These are phyloP conservation scores for Amanita pallidorosea DNA, from an alignment of 768 basidiomycete genomes.

Conservation along the genomic window DNA sequence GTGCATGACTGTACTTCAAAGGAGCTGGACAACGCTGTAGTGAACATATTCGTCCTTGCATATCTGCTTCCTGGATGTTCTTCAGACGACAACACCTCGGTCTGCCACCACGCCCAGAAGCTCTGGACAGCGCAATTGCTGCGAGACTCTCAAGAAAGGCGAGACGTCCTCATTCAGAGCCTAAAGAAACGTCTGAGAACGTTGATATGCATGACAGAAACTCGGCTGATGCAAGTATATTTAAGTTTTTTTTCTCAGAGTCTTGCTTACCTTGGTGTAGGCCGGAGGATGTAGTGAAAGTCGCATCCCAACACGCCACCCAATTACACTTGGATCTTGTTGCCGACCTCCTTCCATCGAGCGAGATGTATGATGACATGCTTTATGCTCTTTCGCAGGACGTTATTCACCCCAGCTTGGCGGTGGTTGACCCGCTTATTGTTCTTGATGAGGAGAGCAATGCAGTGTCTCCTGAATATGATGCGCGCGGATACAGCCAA, in stretches of 20 bases:
- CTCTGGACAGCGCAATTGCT: conserved; percentile 26
- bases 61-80: conserved; percentile 32
- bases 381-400: conserved; percentile 33
- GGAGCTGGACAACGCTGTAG: conserved; percentile 19
- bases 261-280: conserved; percentile 17
- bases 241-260: background rate
- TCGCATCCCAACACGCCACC: conserved; percentile 22
- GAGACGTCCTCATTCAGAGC: conserved; percentile 16
- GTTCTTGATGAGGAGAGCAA: conserved; percentile 24
- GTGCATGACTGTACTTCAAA: conserved; percentile 9
- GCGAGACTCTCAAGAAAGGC: conserved; percentile 11
- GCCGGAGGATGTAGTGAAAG: conserved; percentile 33
- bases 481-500: conserved; percentile 35
- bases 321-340: conserved; percentile 30
- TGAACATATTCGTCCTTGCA: conserved; percentile 36
- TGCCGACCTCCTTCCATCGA: conserved; percentile 41
- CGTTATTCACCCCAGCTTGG: conserved; percentile 42
- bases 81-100: conserved; percentile 10
- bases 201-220: conserved; percentile 29
- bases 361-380: conserved; percentile 33
- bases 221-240: conserved; percentile 22
- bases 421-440: conserved; percentile 48
- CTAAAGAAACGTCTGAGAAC: conserved; percentile 32
- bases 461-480: conserved; percentile 8
- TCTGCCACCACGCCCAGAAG: conserved; percentile 17